Evolutionary conservation across 306 rosid genomes (phyloP), one percentile per base, ranked within the genome.

Genomic region (Pyrus betulifolia): DNA sequence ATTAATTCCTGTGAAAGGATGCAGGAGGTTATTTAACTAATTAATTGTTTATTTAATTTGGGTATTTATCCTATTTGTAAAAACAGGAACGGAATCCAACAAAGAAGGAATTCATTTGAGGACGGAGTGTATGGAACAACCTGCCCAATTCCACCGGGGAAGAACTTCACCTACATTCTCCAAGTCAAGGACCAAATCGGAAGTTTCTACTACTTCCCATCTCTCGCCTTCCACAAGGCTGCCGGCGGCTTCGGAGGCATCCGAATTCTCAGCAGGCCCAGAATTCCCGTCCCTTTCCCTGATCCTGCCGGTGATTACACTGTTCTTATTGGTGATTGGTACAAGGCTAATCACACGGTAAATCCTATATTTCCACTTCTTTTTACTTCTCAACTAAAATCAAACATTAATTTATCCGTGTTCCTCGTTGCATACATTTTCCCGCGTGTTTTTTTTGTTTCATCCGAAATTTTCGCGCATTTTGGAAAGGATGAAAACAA

Each of bases 101-200:
- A 95, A 77, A 90, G 99, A 33, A 91, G 96, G 79, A 95, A 92
- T 71, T 95, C 99, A 27, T 95, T 46, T 14, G 97, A 90, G 83
- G 99, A 95, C 67, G 97, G 99, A 9, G 93, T 95, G 4, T 78
- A 27, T 0, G 99, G 99, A 76, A 95, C 99, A 35, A 95, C 99
- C 8, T 95, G 99, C 65, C 99, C 99, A 45, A 92, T 95, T 1
- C 97, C 99, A 28, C 99, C 97, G 0, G 87, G 99, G 79, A 88
- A 60, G 84, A 95, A 95, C 70, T 92, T 95, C 82, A 95, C 99
- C 0, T 92, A 95, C 90, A 95, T 95, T 11, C 88, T 95, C 44
- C 99, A 95, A 88, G 90, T 95, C 79, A 95, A 95, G 80, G 99
- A 95, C 82, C 99, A 95, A 74, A 95, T 95, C 73, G 98, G 98